A percentile compares a stretch with the other conserved stretches of the same genome.
These are phyloP conservation scores for Prunus campanulata DNA, from an alignment of 306 rosid species.

Conservation along the genomic window DNA sequence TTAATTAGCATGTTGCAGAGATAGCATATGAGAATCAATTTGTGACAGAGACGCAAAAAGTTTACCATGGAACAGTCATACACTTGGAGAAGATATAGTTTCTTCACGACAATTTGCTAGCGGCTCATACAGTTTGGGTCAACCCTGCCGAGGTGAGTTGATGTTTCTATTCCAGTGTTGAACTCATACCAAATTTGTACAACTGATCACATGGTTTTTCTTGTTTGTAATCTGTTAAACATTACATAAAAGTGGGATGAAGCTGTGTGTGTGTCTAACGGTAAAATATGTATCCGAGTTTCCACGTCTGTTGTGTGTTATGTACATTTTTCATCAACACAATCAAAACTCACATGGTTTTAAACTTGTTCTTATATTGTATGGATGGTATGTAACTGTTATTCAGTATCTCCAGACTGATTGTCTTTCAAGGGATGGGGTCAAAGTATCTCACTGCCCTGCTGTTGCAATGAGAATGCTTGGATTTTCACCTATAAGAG, in stretches of 20 bases:
- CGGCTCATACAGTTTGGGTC: slow-evolving; percentile 85
- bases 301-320: background rate
- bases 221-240: too few relatives aligned
- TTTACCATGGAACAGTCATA: slow-evolving; percentile 75
- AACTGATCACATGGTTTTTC: too few relatives aligned
- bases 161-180: background rate
- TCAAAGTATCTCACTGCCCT: slow-evolving; percentile 85
- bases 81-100: slow-evolving; percentile 64
- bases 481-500: slow-evolving; percentile 87
- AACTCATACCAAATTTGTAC: too few relatives aligned
- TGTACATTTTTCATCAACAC: background rate
- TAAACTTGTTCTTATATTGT: background rate
- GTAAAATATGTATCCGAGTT: background rate
- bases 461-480: slow-evolving; percentile 96
- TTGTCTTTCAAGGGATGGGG: slow-evolving; percentile 68
- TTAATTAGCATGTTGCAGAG: slow-evolving; percentile 93
- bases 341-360: background rate
- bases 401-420: slow-evolving; percentile 51
- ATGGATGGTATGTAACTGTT: background rate
- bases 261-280: too few relatives aligned
- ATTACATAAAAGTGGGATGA: too few relatives aligned
- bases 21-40: slow-evolving; percentile 76
- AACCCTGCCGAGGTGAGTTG: slow-evolving; percentile 55
- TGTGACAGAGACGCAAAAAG: slow-evolving; percentile 55
- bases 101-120: slow-evolving; percentile 64